Conservation (phyloP, 306 rosid species). For the Cucurbita ficifolia region DNA sequence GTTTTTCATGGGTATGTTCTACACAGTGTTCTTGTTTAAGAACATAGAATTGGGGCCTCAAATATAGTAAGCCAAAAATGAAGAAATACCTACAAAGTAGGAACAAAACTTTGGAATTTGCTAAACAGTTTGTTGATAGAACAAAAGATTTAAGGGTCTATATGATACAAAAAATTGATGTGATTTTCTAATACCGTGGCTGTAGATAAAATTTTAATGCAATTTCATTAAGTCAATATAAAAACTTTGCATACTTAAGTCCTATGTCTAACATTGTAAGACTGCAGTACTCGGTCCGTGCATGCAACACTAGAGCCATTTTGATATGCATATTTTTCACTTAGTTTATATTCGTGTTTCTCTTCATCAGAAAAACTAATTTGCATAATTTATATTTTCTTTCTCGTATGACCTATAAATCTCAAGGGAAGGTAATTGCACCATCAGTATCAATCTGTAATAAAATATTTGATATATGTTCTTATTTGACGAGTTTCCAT, state of each 20-base stretch:
- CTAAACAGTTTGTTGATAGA: not conserved
- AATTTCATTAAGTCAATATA: not conserved
- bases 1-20: slow-evolving; percentile 86
- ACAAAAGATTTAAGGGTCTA: not conserved
- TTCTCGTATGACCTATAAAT: not conserved
- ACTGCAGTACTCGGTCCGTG: not conserved
- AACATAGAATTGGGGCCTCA: not conserved
- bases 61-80: not conserved
- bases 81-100: not conserved
- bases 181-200: not conserved
- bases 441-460: not conserved
- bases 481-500: not conserved
- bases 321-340: not conserved
- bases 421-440: not conserved
- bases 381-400: not conserved
- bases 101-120: not conserved
- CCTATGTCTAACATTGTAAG: not conserved
- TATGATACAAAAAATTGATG: not conserved
- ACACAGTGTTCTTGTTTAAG: not conserved
- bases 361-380: not conserved
- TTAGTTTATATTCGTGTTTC: not conserved
- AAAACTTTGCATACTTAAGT: not conserved
- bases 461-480: not conserved
- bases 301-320: not conserved
- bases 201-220: not conserved